These are phyloP conservation scores for Pulveroboletus frians DNA, from an alignment of 768 basidiomycete genomes.

Conservation along the genomic window DNA sequence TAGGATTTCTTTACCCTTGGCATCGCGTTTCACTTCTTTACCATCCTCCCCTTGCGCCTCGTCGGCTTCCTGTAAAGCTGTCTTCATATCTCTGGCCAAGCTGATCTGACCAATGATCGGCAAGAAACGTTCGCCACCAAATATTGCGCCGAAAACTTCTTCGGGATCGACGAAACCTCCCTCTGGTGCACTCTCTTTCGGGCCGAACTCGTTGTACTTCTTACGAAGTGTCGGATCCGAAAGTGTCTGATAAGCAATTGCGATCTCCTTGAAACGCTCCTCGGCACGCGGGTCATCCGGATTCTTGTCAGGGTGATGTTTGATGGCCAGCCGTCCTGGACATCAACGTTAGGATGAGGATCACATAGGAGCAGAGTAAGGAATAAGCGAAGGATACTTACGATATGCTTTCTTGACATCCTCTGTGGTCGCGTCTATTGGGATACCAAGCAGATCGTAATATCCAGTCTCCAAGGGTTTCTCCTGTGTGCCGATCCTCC, in stretches of 20 bases:
- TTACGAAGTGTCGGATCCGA: conserved; percentile 69
- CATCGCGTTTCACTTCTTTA: conserved; percentile 42
- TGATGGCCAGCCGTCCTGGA: conserved; percentile 77
- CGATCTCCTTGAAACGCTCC: conserved; percentile 86
- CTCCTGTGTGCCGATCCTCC: conserved; percentile 87
- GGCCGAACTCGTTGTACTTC: conserved; percentile 90
- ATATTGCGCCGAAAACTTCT: conserved; percentile 76
- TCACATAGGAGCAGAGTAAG: not conserved
- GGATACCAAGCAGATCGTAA: conserved; percentile 79
- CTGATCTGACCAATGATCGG: conserved; percentile 88
- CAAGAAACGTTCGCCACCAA: conserved; percentile 82
- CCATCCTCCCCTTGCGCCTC: conserved; percentile 52
- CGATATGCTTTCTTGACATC: conserved; percentile 93
- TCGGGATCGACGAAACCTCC: conserved; percentile 88
- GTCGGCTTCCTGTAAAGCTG: conserved; percentile 82
- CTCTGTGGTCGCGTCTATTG: conserved; percentile 69
- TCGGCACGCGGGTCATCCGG: conserved; percentile 80
- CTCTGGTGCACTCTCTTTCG: conserved; percentile 75
- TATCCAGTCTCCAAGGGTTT: conserved; percentile 86
- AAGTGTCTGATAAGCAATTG: conserved; percentile 83
- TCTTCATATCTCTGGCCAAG: conserved; percentile 88
- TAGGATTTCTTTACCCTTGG: conserved; percentile 49
- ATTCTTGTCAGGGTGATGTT: conserved; percentile 91
- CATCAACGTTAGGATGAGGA: conserved; percentile 1
- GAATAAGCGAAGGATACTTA: conserved; percentile 23